A percentile compares a stretch with the other conserved stretches of the same genome.
Evolutionary conservation across 441 rosid species (phyloP).

Genomic region (Viola pubescens): DNA sequence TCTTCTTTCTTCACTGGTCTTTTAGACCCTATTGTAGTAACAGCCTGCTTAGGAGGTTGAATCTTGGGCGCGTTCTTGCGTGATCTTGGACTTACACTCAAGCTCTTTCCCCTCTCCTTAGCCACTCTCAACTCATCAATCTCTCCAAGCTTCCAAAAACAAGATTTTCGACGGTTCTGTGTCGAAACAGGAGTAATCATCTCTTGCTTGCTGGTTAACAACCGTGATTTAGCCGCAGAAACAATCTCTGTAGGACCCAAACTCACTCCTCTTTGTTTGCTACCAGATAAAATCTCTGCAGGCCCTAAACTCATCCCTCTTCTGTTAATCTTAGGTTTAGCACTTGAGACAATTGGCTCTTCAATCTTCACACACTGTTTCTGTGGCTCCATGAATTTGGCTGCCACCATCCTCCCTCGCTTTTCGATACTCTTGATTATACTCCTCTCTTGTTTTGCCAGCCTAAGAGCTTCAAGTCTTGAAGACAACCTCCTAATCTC

Average conservation of each 20-base stretch:
- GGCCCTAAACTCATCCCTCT: constrained; percentile 89
- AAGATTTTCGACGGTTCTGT: constrained; percentile 71
- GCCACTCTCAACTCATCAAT: constrained; percentile 60
- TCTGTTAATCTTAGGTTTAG: constrained; percentile 37
- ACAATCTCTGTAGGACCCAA: constrained; percentile 76
- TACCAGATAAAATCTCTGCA: constrained; percentile 51
- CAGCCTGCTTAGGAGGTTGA: constrained; percentile 51
- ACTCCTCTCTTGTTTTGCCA: constrained; percentile 51
- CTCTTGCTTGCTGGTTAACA: constrained; percentile 30
- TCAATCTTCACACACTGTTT: constrained; percentile 39
- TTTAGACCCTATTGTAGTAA: constrained; percentile 53
- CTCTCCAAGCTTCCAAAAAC: constrained; percentile 77
- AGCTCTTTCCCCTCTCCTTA: constrained; percentile 59
- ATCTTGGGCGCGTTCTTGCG: constrained; percentile 44
- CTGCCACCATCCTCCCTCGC: constrained; percentile 55
- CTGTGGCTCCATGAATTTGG: constrained; percentile 61
- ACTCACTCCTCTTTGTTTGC: constrained; percentile 56
- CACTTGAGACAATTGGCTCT: constrained; percentile 28
- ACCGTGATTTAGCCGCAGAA: constrained; percentile 36
- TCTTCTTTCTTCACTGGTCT: constrained; percentile 65
- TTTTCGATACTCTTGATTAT: constrained; percentile 39
- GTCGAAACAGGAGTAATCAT: constrained; percentile 49
- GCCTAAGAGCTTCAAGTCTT: constrained; percentile 59
- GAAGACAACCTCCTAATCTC: constrained; percentile 58
- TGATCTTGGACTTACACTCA: constrained; percentile 62